These are phyloP conservation scores for Friedmanniomyces endolithicus DNA, from an alignment of 495 filamentous ascomycete genomes.

Conservation along the genomic window DNA sequence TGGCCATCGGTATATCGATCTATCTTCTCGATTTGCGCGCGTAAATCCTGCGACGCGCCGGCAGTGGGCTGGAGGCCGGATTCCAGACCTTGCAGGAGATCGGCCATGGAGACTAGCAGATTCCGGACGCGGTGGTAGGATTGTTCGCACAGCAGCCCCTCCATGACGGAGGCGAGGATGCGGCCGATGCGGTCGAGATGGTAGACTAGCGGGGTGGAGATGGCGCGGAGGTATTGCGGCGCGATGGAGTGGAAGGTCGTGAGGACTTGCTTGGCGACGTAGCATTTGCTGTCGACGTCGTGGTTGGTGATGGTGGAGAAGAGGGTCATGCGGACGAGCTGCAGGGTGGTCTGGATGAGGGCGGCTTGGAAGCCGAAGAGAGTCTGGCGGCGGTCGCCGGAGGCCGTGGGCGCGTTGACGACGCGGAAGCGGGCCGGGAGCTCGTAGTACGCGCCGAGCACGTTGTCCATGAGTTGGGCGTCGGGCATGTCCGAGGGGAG, in stretches of 20 bases:
- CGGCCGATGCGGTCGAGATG: slow-evolving; percentile 40
- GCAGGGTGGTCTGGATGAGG: slow-evolving; percentile 40
- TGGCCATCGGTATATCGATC: slow-evolving; percentile 36
- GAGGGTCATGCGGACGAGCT: slow-evolving; percentile 39
- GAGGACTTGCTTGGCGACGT: slow-evolving; percentile 38
- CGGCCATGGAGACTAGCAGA: slow-evolving; percentile 38
- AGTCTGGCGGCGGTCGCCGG: slow-evolving; percentile 29
- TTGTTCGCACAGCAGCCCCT: slow-evolving; percentile 36
- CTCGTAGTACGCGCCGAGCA: slow-evolving; percentile 31
- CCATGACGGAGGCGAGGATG: slow-evolving; percentile 39
- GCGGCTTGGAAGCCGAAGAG: slow-evolving; percentile 42
- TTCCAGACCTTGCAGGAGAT: slow-evolving; percentile 38
- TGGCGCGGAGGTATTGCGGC: slow-evolving; percentile 35
- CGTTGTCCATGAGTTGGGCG: slow-evolving; percentile 30
- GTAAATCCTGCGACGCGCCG: slow-evolving; percentile 33
- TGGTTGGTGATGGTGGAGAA: slow-evolving; percentile 32
- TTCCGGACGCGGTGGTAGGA: slow-evolving; percentile 35
- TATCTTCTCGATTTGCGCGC: slow-evolving; percentile 35
- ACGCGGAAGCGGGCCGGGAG: slow-evolving; percentile 34
- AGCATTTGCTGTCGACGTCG: slow-evolving; percentile 36
- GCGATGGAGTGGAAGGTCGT: slow-evolving; percentile 36
- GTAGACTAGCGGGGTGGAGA: slow-evolving; percentile 40
- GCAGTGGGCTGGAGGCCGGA: slow-evolving; percentile 31
- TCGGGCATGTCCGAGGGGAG: slow-evolving; percentile 9
- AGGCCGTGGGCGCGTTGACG: slow-evolving; percentile 21